Percentiles rank a stretch among this genome's conserved stretches.
phyloP scores from a whole-genome alignment of 2,329 filamentous ascomycete genomes.

The Domatiomyces globalis region DNA sequence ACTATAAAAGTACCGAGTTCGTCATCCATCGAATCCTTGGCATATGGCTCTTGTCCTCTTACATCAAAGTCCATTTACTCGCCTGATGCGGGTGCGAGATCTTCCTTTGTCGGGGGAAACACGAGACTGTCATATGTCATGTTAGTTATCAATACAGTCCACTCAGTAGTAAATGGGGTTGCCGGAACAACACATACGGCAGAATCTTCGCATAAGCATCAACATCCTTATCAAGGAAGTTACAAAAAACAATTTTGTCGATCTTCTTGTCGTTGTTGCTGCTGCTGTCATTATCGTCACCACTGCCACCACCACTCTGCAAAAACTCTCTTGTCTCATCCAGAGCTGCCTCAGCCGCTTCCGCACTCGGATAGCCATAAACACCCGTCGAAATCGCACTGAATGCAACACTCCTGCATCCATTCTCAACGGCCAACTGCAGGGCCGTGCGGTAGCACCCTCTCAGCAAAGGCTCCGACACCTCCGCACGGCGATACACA shows the following conservation, averaged over 20 bases:
- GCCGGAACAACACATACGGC: constrained; percentile 50
- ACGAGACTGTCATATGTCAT: neutral
- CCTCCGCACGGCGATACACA: constrained; percentile 42
- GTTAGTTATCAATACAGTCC: neutral
- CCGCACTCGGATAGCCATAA: constrained; percentile 67
- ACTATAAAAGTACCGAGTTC: too few relatives aligned
- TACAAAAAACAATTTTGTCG: constrained; percentile 69
- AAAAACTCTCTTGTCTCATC: constrained; percentile 45
- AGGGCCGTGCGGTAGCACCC: constrained; percentile 59
- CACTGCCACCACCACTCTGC: constrained; percentile 16
- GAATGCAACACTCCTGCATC: constrained; percentile 63
- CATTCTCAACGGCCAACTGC: constrained; percentile 53
- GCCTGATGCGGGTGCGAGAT: neutral
- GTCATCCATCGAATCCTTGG: too few relatives aligned
- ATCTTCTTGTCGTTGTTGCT: constrained; percentile 27
- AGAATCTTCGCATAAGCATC: constrained; percentile 54
- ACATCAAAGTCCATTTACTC: neutral
- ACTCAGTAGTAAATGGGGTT: neutral
- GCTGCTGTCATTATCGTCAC: constrained; percentile 13
- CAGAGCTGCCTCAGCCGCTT: constrained; percentile 60
- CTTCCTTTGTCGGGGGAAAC: neutral
- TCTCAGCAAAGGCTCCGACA: constrained; percentile 33
- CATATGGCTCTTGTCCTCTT: too few relatives aligned
- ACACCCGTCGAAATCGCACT: constrained; percentile 74
- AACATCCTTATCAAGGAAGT: constrained; percentile 66